Percentiles rank a stretch among this genome's conserved stretches.
Conservation (phyloP, 805 yeast genomes). For the Candida sonorensis region DNA sequence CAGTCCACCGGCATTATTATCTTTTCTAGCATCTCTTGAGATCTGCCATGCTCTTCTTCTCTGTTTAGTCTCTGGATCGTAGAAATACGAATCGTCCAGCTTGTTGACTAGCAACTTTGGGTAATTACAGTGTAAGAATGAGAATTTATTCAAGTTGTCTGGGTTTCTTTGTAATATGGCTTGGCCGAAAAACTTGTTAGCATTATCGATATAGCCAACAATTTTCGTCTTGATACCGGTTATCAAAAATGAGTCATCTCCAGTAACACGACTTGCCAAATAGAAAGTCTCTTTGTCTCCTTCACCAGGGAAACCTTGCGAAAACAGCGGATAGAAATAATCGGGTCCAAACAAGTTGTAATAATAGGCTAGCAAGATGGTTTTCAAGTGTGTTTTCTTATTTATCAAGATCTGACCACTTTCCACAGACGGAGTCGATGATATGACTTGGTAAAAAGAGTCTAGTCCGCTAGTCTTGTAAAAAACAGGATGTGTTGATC, state of each 20-base stretch:
- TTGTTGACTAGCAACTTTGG: constrained; percentile 23
- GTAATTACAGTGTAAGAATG: constrained; percentile 27
- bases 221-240: constrained; percentile 26
- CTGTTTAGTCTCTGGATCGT: constrained; percentile 10
- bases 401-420: constrained; percentile 64
- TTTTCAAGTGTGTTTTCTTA: constrained; percentile 50
- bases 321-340: constrained; percentile 58
- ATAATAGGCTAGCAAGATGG: constrained; percentile 52
- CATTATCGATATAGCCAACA: constrained; percentile 22
- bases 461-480: constrained; percentile 41
- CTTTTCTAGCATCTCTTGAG: constrained; percentile 25
- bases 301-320: constrained; percentile 72
- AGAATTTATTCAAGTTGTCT: constrained; percentile 13
- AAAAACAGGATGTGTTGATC: constrained; percentile 53
- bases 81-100: constrained; percentile 13
- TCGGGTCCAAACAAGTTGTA: constrained; percentile 63
- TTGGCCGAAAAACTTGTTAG: constrained; percentile 22
- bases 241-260: constrained; percentile 21
- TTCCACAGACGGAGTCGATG: constrained; percentile 55
- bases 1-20: constrained; percentile 17
- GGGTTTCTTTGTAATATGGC: constrained; percentile 27
- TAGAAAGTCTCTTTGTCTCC: constrained; percentile 77
- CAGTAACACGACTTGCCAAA: constrained; percentile 51
- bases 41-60: constrained; percentile 21
- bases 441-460: constrained; percentile 23